phyloP scores from a whole-genome alignment of 768 basidiomycete species.

The Rossbeevera mucosa region DNA sequence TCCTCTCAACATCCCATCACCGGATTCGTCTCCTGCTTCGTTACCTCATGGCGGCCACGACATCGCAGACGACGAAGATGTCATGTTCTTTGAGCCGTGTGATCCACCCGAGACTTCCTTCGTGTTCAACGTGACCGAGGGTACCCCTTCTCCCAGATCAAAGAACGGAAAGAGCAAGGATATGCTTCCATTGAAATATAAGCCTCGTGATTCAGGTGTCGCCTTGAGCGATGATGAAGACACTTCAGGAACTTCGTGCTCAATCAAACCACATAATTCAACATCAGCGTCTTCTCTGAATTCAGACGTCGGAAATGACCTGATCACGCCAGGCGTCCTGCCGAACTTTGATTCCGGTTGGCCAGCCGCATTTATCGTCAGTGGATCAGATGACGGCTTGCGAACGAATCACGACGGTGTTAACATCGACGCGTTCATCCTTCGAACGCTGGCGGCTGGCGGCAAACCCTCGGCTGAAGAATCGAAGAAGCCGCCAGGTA shows the following conservation, averaged over 20 bases:
- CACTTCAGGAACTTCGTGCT: conserved; percentile 20
- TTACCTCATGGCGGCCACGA: conserved; percentile 29
- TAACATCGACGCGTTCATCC: conserved; percentile 67
- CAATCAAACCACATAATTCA: conserved; percentile 52
- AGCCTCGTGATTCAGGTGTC: conserved; percentile 64
- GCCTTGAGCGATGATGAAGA: conserved; percentile 59
- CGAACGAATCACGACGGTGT: conserved; percentile 23
- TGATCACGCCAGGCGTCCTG: conserved; percentile 63
- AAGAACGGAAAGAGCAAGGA: conserved; percentile 28
- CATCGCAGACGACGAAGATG: conserved; percentile 42
- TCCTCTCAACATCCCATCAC: conserved; percentile 40
- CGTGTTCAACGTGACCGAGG: conserved; percentile 48
- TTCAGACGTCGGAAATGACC: conserved; percentile 55
- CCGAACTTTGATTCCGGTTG: conserved; percentile 57
- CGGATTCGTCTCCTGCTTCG: conserved; percentile 45
- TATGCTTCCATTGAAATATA: conserved; percentile 61
- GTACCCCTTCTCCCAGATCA: conserved; percentile 53
- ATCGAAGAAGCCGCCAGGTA: conserved; percentile 67
- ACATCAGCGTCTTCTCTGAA: conserved; percentile 59
- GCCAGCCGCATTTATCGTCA: conserved; percentile 45
- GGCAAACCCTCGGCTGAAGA: conserved; percentile 43
- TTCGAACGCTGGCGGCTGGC: conserved; percentile 59
- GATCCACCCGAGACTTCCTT: conserved; percentile 51
- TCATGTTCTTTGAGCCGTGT: conserved; percentile 49
- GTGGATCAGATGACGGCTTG: conserved; percentile 39